Percentiles rank a stretch among this genome's conserved stretches.
Evolutionary conservation across 208 protist genomes (phyloP).

Genomic region (Wallacemonas rigidus): DNA sequence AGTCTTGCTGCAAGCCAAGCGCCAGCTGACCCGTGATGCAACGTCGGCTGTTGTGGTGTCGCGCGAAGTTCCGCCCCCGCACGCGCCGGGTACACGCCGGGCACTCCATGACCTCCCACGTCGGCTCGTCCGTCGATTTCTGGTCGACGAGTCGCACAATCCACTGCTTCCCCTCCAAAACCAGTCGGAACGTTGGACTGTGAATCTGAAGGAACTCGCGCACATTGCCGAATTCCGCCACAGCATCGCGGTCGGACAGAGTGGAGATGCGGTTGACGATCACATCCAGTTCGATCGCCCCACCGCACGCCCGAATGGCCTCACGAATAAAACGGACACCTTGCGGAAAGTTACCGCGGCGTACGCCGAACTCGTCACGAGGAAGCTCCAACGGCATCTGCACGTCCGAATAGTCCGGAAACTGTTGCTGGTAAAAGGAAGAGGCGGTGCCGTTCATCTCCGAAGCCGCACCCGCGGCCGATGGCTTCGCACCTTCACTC

Average conservation of each 20-base stretch:
- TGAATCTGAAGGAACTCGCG: constrained; percentile 91
- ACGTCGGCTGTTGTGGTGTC: constrained; percentile 75
- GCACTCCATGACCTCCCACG: constrained; percentile 84
- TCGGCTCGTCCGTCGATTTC: constrained; percentile 43
- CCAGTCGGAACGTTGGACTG: constrained; percentile 82
- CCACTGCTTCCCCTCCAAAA: constrained; percentile 66
- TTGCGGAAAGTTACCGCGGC: constrained; percentile 85
- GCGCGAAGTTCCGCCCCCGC: constrained; percentile 83
- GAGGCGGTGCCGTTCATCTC: background rate
- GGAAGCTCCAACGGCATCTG: constrained; percentile 88
- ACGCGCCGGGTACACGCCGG: constrained; percentile 85
- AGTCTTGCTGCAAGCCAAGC: constrained; percentile 73
- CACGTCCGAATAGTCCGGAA: constrained; percentile 78
- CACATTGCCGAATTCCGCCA: constrained; percentile 87
- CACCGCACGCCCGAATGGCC: constrained; percentile 79
- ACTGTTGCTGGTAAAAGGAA: background rate
- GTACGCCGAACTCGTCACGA: constrained; percentile 89
- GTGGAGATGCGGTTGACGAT: constrained; percentile 83
- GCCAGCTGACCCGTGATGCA: constrained; percentile 90
- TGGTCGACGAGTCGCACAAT: constrained; percentile 74
- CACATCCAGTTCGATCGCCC: constrained; percentile 88
- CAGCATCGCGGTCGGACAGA: constrained; percentile 68
- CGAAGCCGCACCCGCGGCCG: background rate
- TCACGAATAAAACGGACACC: constrained; percentile 91
- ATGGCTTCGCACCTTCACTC: constrained; percentile 22